phyloP scores from a whole-genome alignment of 2,329 filamentous ascomycete species.

The Paramyrothecium roridum region DNA sequence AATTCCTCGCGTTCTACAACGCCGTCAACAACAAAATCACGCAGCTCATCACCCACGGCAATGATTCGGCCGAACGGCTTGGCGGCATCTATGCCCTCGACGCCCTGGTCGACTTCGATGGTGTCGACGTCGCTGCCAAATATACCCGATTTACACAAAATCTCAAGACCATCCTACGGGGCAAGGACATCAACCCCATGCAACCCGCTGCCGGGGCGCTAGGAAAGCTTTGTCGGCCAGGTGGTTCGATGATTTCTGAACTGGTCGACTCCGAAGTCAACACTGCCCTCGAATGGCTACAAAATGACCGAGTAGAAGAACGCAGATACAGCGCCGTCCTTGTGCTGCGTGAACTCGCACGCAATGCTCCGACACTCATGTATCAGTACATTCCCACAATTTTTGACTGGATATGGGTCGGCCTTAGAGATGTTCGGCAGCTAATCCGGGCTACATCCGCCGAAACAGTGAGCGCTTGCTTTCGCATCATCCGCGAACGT shows the following conservation, averaged over 20 bases:
- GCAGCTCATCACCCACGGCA: constrained; percentile 75
- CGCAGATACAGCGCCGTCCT: constrained; percentile 90
- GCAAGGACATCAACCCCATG: constrained; percentile 89
- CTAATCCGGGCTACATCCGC: constrained; percentile 90
- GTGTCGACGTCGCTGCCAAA: constrained; percentile 88
- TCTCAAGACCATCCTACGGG: constrained; percentile 80
- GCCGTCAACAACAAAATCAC: constrained; percentile 56
- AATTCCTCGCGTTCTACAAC: constrained; percentile 63
- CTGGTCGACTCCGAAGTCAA: constrained; percentile 96
- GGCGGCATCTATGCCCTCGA: constrained; percentile 92
- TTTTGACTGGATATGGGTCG: constrained; percentile 95
- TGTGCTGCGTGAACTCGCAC: constrained; percentile 83
- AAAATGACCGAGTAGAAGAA: constrained; percentile 91
- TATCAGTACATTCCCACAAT: constrained; percentile 95
- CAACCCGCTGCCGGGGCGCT: constrained; percentile 84
- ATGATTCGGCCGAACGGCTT: constrained; percentile 82
- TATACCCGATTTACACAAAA: constrained; percentile 93
- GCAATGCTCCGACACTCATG: constrained; percentile 91
- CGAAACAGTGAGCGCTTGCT: constrained; percentile 90
- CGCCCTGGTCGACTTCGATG: constrained; percentile 92
- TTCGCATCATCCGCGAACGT: constrained; percentile 91
- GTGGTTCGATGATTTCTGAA: constrained; percentile 90
- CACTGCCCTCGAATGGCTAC: constrained; percentile 92
- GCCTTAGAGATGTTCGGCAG: constrained; percentile 82
- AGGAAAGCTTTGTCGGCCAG: constrained; percentile 86